Conservation (phyloP, 2,329 filamentous ascomycete genomes). For the Ascochyta viciae-villosae region DNA sequence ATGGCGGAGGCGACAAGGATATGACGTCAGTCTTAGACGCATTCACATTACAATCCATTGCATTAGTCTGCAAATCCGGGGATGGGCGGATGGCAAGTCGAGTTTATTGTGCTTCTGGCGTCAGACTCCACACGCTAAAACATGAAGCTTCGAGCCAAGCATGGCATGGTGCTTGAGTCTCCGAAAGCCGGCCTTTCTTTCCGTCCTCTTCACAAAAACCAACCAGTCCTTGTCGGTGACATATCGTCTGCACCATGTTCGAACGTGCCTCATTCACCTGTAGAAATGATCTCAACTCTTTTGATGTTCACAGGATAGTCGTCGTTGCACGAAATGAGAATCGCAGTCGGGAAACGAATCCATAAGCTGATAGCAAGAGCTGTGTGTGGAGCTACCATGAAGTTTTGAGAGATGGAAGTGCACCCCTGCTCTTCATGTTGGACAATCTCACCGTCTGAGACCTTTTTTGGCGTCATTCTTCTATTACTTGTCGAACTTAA, state of each 20-base stretch:
- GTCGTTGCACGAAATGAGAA: too few relatives aligned
- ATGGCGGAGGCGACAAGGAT: slow-evolving; percentile 1
- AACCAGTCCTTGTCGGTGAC: neutral
- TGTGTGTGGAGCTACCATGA: too few relatives aligned
- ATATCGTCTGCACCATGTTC: neutral
- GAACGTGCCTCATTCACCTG: too few relatives aligned
- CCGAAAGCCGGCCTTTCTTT: neutral
- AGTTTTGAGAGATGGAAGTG: too few relatives aligned
- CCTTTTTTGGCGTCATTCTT: too few relatives aligned
- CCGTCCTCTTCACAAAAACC: neutral
- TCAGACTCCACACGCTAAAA: slow-evolving; percentile 7
- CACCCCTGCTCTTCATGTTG: too few relatives aligned
- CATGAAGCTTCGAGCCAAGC: slow-evolving; percentile 12
- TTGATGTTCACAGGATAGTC: too few relatives aligned
- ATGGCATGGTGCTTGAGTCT: neutral
- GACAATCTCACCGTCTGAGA: too few relatives aligned
- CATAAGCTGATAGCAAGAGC: too few relatives aligned
- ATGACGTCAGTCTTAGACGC: slow-evolving; percentile 9
- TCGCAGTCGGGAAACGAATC: too few relatives aligned
- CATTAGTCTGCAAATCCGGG: slow-evolving; percentile 8
- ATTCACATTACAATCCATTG: neutral
- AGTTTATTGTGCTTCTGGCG: slow-evolving; percentile 2
- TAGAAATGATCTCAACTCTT: too few relatives aligned
- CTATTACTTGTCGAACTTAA: too few relatives aligned
- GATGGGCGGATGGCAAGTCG: slow-evolving; percentile 11